A percentile compares a stretch with the other conserved stretches of the same genome.
These are phyloP conservation scores for Pontederia crassipes DNA, from an alignment of 176 grass and related monocot genomes.

Conservation along the genomic window DNA sequence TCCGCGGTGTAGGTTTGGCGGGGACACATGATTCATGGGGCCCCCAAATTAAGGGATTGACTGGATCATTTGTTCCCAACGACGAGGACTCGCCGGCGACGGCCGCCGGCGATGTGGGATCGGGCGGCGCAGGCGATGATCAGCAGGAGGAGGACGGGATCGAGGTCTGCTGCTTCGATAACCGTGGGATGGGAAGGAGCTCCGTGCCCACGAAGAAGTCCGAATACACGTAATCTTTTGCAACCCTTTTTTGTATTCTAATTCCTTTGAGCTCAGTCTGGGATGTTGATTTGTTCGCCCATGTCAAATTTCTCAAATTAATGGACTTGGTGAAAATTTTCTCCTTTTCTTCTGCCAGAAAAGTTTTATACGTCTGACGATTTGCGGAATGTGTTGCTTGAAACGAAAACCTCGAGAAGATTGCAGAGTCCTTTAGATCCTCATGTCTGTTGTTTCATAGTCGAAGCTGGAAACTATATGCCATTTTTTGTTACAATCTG, in stretches of 20 bases:
- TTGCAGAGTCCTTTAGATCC: too few relatives aligned
- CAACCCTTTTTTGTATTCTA: not conserved
- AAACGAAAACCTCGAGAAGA: too few relatives aligned
- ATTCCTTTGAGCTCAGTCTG: not conserved
- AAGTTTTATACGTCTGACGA: too few relatives aligned
- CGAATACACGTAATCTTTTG: conserved; percentile 43
- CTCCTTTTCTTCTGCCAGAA: too few relatives aligned
- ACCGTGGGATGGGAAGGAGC: conserved; percentile 64
- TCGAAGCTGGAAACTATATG: too few relatives aligned
- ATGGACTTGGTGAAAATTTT: too few relatives aligned
- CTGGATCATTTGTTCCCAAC: conserved; percentile 28
- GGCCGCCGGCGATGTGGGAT: not conserved
- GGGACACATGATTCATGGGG: conserved; percentile 64
- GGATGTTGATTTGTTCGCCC: not conserved
- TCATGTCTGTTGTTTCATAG: too few relatives aligned
- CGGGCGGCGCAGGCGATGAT: not conserved
- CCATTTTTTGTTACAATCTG: too few relatives aligned
- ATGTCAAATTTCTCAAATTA: not conserved
- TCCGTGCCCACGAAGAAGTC: conserved; percentile 43
- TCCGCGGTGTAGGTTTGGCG: conserved; percentile 36
- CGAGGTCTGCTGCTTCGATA: conserved; percentile 84
- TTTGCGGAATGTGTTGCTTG: too few relatives aligned
- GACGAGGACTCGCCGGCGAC: conserved; percentile 35
- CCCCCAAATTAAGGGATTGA: conserved; percentile 64
- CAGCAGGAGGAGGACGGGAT: conserved; percentile 29